phyloP scores from a whole-genome alignment of 1,284 basidiomycete species.

The Ganoderma sinense region DNA sequence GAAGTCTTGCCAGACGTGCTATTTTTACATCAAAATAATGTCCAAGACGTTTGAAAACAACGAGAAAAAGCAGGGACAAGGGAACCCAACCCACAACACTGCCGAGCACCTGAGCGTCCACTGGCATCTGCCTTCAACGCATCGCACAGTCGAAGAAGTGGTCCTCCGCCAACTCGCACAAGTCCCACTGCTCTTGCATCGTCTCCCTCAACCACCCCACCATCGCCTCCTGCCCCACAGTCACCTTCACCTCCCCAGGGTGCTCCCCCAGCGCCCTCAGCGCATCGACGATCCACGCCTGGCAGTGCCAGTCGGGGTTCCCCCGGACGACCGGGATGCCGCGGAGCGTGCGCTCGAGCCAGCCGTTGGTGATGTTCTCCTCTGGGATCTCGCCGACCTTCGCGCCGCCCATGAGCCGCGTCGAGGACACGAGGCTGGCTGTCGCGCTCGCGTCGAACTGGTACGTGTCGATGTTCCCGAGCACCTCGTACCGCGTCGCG shows the following conservation, averaged over 20 bases:
- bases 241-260: background rate
- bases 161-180: background rate
- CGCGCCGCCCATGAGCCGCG: background rate
- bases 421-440: background rate
- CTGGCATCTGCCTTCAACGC: background rate
- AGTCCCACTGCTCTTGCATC: background rate
- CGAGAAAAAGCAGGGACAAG: no score
- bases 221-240: background rate
- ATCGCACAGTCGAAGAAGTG: background rate
- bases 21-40: no score
- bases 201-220: background rate
- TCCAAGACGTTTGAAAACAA: no score
- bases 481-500: background rate
- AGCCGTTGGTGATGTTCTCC: background rate
- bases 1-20: no score
- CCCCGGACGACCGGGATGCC: background rate
- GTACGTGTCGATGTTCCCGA: background rate
- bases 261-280: slow-evolving; percentile 2
- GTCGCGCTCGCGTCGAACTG: background rate
- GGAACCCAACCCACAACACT: no score
- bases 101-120: no score
- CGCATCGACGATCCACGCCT: slow-evolving; percentile 10
- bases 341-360: background rate
- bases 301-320: slow-evolving; percentile 11
- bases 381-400: slow-evolving; percentile 7